Evolutionary conservation across 805 yeast species (phyloP).

Genomic region (Saccharomycopsis fodiens): DNA sequence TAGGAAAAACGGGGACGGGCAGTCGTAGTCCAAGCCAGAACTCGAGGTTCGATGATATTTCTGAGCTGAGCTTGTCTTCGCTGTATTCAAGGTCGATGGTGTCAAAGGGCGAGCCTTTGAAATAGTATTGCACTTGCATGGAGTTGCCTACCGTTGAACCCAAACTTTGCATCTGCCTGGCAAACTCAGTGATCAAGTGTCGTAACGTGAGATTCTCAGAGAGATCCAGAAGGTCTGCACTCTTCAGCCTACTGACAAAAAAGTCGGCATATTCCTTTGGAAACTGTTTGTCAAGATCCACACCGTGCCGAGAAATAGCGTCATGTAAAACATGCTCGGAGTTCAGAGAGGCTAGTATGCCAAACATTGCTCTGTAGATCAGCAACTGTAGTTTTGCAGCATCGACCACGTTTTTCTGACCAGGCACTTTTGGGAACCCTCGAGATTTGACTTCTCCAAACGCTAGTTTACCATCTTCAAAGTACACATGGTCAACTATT

Average conservation of each 20-base stretch:
- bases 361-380: constrained; percentile 47
- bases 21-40: constrained; percentile 55
- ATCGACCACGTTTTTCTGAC: constrained; percentile 39
- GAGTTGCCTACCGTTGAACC: constrained; percentile 30
- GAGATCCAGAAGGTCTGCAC: neutral
- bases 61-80: constrained; percentile 24
- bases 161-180: constrained; percentile 35
- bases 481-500: constrained; percentile 41
- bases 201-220: constrained; percentile 39
- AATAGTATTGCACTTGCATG: constrained; percentile 40
- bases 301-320: neutral
- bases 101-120: constrained; percentile 35
- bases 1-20: constrained; percentile 37
- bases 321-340: constrained; percentile 11
- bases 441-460: constrained; percentile 46
- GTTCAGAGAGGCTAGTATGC: constrained; percentile 23
- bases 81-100: constrained; percentile 35
- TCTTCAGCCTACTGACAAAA: neutral
- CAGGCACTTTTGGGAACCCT: constrained; percentile 35
- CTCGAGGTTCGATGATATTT: constrained; percentile 30
- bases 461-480: neutral
- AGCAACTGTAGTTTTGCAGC: constrained; percentile 53
- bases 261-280: neutral
- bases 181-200: constrained; percentile 46
- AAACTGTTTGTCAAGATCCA: neutral